Percentiles rank a stretch among this genome's conserved stretches.
Evolutionary conservation across 768 basidiomycete genomes (phyloP).

Genomic region (Leucocoprinus sp.): DNA sequence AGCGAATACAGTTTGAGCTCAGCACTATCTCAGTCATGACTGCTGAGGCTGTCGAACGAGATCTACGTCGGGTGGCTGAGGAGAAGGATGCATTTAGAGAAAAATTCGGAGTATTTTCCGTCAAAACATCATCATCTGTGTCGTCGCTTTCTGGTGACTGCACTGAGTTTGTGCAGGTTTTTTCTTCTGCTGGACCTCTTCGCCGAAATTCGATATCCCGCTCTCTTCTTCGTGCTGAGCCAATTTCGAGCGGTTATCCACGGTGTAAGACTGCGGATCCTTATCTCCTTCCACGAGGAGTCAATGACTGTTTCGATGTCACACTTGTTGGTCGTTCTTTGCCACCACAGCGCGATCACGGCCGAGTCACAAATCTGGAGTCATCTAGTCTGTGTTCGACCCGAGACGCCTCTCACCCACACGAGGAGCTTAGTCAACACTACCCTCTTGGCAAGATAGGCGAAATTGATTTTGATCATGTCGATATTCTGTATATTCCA

Average conservation of each 20-base stretch:
- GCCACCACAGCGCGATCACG: neutral
- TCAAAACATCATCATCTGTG: neutral
- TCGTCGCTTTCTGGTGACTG: neutral
- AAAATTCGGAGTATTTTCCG: neutral
- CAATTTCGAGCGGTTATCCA: neutral
- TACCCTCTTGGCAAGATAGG: neutral
- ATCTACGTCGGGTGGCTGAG: neutral
- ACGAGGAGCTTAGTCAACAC: neutral
- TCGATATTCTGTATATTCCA: constrained; percentile 31
- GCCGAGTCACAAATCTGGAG: neutral
- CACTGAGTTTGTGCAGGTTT: neutral
- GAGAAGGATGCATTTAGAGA: neutral
- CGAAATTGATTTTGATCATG: constrained; percentile 20
- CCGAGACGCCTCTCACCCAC: neutral
- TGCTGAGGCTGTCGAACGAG: neutral
- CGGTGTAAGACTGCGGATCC: constrained; percentile 6
- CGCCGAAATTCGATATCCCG: neutral
- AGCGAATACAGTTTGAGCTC: neutral
- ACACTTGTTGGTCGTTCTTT: neutral
- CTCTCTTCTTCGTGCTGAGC: neutral
- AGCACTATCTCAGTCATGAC: neutral
- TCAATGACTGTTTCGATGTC: constrained; percentile 4
- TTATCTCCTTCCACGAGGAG: neutral
- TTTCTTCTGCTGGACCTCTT: constrained; percentile 1
- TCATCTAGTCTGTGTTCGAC: neutral